These are phyloP conservation scores for Lactarius sp. DNA, from an alignment of 768 basidiomycete genomes.

Conservation along the genomic window DNA sequence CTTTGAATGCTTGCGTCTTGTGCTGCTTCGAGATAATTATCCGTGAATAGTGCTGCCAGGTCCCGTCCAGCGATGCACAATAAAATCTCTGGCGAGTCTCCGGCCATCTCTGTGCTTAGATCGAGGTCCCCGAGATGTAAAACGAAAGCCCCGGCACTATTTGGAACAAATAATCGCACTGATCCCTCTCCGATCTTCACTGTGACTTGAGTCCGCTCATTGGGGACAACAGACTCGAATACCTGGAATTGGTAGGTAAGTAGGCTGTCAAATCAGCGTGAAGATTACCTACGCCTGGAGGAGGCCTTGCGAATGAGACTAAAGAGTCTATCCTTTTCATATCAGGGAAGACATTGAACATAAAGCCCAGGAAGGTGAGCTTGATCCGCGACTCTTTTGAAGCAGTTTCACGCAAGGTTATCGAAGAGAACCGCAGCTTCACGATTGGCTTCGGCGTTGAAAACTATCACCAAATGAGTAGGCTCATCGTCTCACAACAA, in stretches of 20 bases:
- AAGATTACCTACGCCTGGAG: constrained; percentile 67
- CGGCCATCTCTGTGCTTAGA: constrained; percentile 69
- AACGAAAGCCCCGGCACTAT: constrained; percentile 60
- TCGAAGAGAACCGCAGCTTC: constrained; percentile 63
- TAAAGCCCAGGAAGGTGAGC: constrained; percentile 58
- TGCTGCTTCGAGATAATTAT: constrained; percentile 40
- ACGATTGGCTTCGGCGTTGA: constrained; percentile 45
- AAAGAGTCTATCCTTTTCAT: constrained; percentile 60
- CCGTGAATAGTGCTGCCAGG: constrained; percentile 49
- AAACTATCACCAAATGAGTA: constrained; percentile 23
- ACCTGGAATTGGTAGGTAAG: constrained; percentile 43
- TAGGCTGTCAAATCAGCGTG: neutral
- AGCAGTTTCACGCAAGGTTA: constrained; percentile 50
- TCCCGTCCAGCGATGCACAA: constrained; percentile 47
- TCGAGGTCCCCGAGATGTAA: constrained; percentile 59
- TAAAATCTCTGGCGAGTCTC: constrained; percentile 52
- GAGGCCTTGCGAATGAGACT: constrained; percentile 63
- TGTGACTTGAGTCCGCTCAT: constrained; percentile 72
- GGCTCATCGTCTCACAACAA: neutral
- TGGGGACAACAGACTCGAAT: constrained; percentile 91
- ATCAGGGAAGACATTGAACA: constrained; percentile 57
- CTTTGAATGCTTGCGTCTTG: constrained; percentile 28
- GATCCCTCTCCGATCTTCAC: constrained; percentile 64
- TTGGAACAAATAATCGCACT: constrained; percentile 52
- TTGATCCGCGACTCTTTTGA: constrained; percentile 78